Conservation (phyloP, 768 basidiomycete species). For the Tricholoma bakamatsutake region DNA sequence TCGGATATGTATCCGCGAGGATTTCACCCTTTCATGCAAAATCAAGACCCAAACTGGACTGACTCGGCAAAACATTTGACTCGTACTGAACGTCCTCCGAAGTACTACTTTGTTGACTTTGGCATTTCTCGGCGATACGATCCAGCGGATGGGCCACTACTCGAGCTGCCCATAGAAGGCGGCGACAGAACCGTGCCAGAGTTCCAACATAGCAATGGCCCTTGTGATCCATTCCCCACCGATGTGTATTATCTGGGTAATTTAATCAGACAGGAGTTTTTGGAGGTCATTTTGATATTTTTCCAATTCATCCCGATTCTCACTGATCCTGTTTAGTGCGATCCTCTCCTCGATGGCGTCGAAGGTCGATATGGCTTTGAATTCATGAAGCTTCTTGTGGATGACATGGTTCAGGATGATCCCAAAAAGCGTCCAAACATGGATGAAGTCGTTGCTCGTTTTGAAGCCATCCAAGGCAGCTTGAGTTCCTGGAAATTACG, state of each 20-base stretch:
- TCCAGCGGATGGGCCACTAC: slow-evolving; percentile 16
- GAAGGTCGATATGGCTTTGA: slow-evolving; percentile 17
- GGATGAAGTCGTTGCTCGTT: slow-evolving; percentile 28
- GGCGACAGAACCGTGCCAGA: slow-evolving; percentile 36
- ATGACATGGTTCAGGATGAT: slow-evolving; percentile 30
- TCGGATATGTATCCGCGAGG: slow-evolving; percentile 1
- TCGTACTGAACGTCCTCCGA: slow-evolving; percentile 13
- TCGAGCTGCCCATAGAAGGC: slow-evolving; percentile 24
- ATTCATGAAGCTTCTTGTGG: slow-evolving; percentile 23
- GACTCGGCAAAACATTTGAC: slow-evolving; percentile 2
- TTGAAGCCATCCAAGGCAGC: slow-evolving; percentile 19
- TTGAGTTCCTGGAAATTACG: slow-evolving; percentile 27
- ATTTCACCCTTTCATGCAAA: slow-evolving; percentile 5
- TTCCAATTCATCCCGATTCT: neutral
- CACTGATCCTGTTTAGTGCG: neutral
- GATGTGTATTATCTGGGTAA: slow-evolving; percentile 35
- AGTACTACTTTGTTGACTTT: slow-evolving; percentile 22
- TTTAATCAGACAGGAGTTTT: slow-evolving; percentile 16
- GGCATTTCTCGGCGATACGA: slow-evolving; percentile 16
- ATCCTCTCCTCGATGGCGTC: neutral
- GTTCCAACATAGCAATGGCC: slow-evolving; percentile 13
- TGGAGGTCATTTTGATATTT: slow-evolving; percentile 7
- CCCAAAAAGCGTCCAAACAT: slow-evolving; percentile 30
- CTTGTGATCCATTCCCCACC: slow-evolving; percentile 27
- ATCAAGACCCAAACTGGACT: slow-evolving; percentile 5